Conservation (phyloP, 108 stramenopile genomes). For the Epipyxis sp. region DNA sequence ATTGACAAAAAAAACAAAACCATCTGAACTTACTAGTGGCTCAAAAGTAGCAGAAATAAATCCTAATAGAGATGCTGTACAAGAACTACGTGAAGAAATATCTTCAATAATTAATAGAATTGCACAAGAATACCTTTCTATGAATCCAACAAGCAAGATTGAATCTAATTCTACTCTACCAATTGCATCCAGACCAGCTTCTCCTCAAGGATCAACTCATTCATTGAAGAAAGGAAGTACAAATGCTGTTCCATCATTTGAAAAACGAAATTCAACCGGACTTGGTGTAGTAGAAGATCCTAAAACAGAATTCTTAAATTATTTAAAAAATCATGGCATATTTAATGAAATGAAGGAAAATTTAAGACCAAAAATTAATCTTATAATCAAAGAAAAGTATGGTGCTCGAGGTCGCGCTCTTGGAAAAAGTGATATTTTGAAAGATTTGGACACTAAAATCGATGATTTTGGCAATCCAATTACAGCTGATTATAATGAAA, state of each 20-base stretch:
- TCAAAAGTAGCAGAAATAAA: not conserved
- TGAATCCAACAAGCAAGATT: not conserved
- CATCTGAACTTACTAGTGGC: not conserved
- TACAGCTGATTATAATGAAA: not conserved
- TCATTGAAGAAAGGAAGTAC: too few relatives aligned
- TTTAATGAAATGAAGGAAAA: slow-evolving; percentile 7
- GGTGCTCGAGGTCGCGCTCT: not conserved
- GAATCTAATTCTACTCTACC: not conserved
- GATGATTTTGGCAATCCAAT: not conserved
- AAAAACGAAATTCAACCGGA: not conserved
- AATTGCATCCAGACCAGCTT: too few relatives aligned
- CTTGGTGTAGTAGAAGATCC: not conserved
- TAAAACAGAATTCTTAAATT: not conserved
- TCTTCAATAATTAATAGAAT: not conserved
- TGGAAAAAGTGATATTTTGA: not conserved
- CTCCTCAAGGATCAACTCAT: too few relatives aligned
- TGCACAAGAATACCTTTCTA: slow-evolving; percentile 14
- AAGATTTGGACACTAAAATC: not conserved
- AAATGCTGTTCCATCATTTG: too few relatives aligned
- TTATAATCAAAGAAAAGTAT: not conserved
- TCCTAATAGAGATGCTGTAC: slow-evolving; percentile 5
- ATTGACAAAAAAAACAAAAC: not conserved
- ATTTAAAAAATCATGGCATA: not conserved
- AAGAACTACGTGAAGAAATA: slow-evolving; percentile 23
- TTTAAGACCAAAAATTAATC: not conserved